Conservation (phyloP, 2,329 filamentous ascomycete species). For the Diaporthe citriasiana region DNA sequence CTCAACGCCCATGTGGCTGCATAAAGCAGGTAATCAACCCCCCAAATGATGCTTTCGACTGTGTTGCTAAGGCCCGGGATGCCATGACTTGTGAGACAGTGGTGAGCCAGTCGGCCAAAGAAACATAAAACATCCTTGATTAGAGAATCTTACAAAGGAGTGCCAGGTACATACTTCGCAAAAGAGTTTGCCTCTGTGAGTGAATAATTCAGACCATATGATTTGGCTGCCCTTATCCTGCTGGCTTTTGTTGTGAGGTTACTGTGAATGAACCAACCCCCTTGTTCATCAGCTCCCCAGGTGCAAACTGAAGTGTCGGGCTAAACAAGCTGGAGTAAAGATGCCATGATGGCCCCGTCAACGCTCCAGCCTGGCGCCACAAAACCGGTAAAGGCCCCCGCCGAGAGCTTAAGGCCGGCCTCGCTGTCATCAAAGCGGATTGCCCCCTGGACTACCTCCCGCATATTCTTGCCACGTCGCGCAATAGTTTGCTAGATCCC, state of each 20-base stretch:
- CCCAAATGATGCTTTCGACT: neutral
- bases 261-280: neutral
- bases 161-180: neutral
- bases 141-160: neutral
- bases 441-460: neutral
- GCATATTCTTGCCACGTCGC: constrained; percentile 8
- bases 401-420: neutral
- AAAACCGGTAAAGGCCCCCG: constrained; percentile 2
- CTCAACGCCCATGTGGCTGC: neutral
- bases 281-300: constrained; percentile 7
- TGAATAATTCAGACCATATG: constrained; percentile 9
- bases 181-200: constrained; percentile 11
- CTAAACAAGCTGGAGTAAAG: neutral
- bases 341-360: constrained; percentile 3
- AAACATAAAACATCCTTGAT: neutral
- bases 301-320: neutral
- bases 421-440: neutral
- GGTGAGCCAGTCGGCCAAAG: neutral
- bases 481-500: neutral
- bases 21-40: neutral
- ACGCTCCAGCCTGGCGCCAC: constrained; percentile 17
- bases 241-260: constrained; percentile 1
- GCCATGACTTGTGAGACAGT: neutral
- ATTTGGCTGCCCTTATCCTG: constrained; percentile 1
- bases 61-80: constrained; percentile 17